Base-by-base conservation (phyloP, 73 alveolate species). In the Stentor roeselii region DNA sequence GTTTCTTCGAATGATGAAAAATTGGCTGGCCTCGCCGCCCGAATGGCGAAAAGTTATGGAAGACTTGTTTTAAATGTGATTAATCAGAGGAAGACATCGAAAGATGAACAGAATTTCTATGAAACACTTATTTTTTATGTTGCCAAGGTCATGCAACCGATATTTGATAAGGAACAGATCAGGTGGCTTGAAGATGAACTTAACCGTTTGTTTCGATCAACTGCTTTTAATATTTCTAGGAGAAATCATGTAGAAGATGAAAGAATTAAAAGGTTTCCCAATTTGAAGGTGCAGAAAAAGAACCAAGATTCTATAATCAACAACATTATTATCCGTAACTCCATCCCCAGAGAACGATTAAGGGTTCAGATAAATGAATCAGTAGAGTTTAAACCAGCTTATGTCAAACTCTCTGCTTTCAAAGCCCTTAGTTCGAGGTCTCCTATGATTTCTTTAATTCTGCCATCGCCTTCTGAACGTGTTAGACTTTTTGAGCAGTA, bases 351-450 rank as follows among this genome's bases (percentile, higher is more conserved):
- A 84, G 76, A 87, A 87, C 58, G 82, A 75, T 60, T 67, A 90
- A 27, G 77, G 84, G 76, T 82, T 88, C 3, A 87, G 42, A 36
- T 87, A 60, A 77, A 89, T 32, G 90, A 87, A 11, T 84, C 85
- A 59, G 83, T 90, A 3, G 96, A 91, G 59, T 85, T 91, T 0
- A 85, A 93, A 59, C 96, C 96, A 34, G 78, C 86, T 35, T 88
- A 75, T 60, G 59, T 84, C 32, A 85, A 87, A 61, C 84, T 89
- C 80, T 87, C 94, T 27, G 94, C 96, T 37, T 92, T 85, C 61
- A 91, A 94, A 60, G 96, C 96, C 0, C 84, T 90, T 4, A 78
- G 80, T 3, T 84, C 96, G 14, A 60, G 96, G 59, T 91, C 96
- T n/a, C 96, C 96, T 30, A 39, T 91, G 59, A 87, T 91, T 32